A percentile compares a stretch with the other conserved stretches of the same genome.
Conservation (phyloP, 2,329 filamentous ascomycete genomes). For the Sordariomycetes sp. region DNA sequence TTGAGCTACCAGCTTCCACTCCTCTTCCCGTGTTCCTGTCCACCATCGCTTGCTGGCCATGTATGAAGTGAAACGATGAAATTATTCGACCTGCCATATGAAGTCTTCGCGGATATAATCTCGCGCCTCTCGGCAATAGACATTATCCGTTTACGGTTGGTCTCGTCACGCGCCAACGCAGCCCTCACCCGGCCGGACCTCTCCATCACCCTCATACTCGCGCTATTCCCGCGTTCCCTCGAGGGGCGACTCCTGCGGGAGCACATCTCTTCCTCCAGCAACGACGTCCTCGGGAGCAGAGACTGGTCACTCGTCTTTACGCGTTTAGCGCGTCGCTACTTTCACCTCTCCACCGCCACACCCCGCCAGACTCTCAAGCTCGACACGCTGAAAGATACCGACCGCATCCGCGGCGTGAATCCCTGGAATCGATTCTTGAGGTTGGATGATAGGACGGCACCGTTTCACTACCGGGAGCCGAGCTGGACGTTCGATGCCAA, state of each 20-base stretch:
- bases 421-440: conserved; percentile 36
- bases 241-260: conserved; percentile 35
- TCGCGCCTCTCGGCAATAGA: conserved; percentile 38
- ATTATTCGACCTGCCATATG: conserved; percentile 41
- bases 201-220: conserved; percentile 35
- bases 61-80: conserved; percentile 14
- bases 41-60: background rate
- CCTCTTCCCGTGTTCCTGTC: background rate
- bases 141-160: conserved; percentile 38
- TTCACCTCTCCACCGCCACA: conserved; percentile 37
- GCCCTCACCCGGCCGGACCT: conserved; percentile 39
- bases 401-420: conserved; percentile 23
- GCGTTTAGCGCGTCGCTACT: conserved; percentile 42
- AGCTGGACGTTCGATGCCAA: conserved; percentile 44
- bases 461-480: conserved; percentile 36
- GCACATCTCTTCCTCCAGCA: conserved; percentile 3
- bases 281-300: conserved; percentile 7
- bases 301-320: conserved; percentile 37
- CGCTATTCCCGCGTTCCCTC: conserved; percentile 41
- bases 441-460: conserved; percentile 25
- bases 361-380: conserved; percentile 24
- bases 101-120: conserved; percentile 47
- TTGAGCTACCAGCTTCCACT: background rate
- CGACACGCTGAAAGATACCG: conserved; percentile 9
- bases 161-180: conserved; percentile 37